Conservation (phyloP, 192 early-diverging fungal species). For the Backusella psychrophila region DNA sequence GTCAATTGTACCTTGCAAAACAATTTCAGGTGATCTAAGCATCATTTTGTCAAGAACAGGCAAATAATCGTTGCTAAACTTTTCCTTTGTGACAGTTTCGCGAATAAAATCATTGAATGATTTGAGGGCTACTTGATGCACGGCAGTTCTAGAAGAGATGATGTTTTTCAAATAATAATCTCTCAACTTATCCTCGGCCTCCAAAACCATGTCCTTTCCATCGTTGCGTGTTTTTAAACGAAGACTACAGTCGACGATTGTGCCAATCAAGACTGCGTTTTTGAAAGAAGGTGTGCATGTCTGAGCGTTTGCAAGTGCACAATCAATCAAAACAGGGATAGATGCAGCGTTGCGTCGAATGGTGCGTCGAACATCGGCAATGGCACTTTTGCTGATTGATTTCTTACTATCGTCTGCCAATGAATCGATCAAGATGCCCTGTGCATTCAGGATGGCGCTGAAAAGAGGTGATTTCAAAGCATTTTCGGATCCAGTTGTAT, state of each 20-base stretch:
- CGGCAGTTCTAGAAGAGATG: conserved; percentile 50
- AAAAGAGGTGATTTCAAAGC: conserved; percentile 25
- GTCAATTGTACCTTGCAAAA: conserved; percentile 50
- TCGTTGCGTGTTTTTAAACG: conserved; percentile 40
- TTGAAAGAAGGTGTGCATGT: conserved; percentile 43
- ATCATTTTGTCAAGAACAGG: conserved; percentile 72
- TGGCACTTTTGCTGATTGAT: conserved; percentile 49
- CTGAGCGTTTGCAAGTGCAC: conserved; percentile 39
- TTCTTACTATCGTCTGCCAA: conserved; percentile 46
- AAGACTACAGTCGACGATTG: conserved; percentile 54
- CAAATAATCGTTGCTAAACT: conserved; percentile 57
- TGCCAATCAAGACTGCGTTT: conserved; percentile 61
- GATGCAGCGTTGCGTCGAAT: conserved; percentile 48
- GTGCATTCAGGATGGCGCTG: conserved; percentile 36
- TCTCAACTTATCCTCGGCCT: conserved; percentile 45
- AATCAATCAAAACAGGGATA: conserved; percentile 52
- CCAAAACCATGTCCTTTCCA: conserved; percentile 36
- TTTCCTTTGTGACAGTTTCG: conserved; percentile 44
- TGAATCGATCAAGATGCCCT: conserved; percentile 53
- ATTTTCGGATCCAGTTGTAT: conserved; percentile 16
- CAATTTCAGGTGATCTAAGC: conserved; percentile 83
- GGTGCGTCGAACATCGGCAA: conserved; percentile 56
- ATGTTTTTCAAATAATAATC: conserved; percentile 59
- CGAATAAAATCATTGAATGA: conserved; percentile 64
- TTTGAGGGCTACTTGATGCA: conserved; percentile 40